Evolutionary conservation across 2,329 filamentous ascomycete species (phyloP), one percentile per base, ranked within the genome.

Genomic region (Hirsutella rhossiliensis): DNA sequence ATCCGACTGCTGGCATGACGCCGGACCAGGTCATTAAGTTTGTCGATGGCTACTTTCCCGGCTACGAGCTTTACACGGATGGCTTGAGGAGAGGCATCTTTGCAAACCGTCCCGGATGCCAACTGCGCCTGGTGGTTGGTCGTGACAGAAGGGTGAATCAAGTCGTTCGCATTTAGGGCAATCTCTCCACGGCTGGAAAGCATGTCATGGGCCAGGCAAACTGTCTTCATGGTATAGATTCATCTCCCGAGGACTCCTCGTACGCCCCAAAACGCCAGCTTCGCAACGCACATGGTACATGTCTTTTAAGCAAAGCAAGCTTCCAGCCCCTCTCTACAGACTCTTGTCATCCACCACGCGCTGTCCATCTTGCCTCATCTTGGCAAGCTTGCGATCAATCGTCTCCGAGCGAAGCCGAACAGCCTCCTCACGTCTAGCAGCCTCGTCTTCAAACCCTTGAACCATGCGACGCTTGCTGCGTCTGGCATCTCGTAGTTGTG

Each of bases 1-100:
- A 65, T 38, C 55, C 60, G 18, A 51, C 52, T 15, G 73, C 71
- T 0, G 88, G 87, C 28, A 95, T 95, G 89, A 83, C 78, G 1
- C 81, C 86, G 52, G 82, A 87, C 45, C 76, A 90, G 59, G 86
- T 95, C 38, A 69, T 78, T 45, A 69, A 73, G 40, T 95, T 95
- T 60, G 84, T 79, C 28, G 73, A 78, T 48, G 74, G 69, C 1
- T 79, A 86, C 60, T 85, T 80, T 54, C 82, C 82, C 4, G 80
- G 79, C 2, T 86, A 86, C 53, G 82, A 86, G 64, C 68, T 86
- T 11, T 87, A 77, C 55, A 74, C 73, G 2, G 73, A 78, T 28
- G 70, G 67, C 17, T 57, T 85, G 46, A 69, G 80, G 45, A 56
- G 61, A 23, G 81, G 81, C 1, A 64, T 80, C 28, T 75, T 83